Base-by-base conservation (phyloP, 2,329 filamentous ascomycete species). In the Fusarium sp. region DNA sequence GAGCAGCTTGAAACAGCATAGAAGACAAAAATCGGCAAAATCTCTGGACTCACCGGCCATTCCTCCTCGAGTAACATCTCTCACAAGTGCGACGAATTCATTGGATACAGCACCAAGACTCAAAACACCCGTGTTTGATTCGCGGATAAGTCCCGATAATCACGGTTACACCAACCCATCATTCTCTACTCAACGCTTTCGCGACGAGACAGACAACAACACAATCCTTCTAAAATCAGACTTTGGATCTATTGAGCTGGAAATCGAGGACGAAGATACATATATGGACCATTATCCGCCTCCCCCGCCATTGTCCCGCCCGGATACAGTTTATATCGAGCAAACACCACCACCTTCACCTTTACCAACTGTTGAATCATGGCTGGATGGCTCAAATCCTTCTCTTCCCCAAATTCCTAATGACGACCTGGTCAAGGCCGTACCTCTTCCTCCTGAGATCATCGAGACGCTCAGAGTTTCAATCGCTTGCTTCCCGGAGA, bases 401-500 rank as follows among this genome's bases (percentile, higher is more conserved):
- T 72, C 77, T 1, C 79, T 73, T 48, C 67, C 77, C 4, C 74
- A 77, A 29, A 66, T 78, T 24, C 70, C 74, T 6, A 67, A 69
- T n/a, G 80, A 82, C 4, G 80, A 82, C 46, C 52, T 80, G 12
- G 79, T 81, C 6, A 80, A 77, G 49, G 77, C 78, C 0, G 77
- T 88, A 8, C 87, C 84, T 2, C 79, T 89, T 1, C 85, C 86
- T 0, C 82, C 84, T 2, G 82, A 88, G 27, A 81, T 87, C 5
- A 76, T 88, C 43, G 86, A 89, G 62, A 87, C 83, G 1, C 78
- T 89, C 6, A 80, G 84, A 29, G 82, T 87, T 8, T 87, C 84
- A 0, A 83, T 88, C 13, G 79, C 83, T 8, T 88, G 85, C 70
- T 90, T 90, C 67, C 87, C 87, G 0, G 86, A 88, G 69, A 88